Evolutionary conservation across 352 stramenopile species (phyloP).

Genomic region (Phytophthora podocarpi): DNA sequence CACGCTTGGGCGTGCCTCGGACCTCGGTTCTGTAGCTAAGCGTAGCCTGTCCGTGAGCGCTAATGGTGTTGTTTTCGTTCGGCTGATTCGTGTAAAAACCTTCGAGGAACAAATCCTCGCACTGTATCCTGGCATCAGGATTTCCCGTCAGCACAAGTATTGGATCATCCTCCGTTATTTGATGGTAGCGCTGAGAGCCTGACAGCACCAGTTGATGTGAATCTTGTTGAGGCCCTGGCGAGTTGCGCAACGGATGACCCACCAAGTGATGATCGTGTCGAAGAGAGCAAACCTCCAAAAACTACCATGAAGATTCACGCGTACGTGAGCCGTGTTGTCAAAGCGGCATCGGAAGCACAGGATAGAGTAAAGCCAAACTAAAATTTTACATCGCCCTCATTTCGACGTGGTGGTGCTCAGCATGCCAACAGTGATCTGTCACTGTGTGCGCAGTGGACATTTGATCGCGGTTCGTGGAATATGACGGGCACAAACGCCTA

Average conservation of each 20-base stretch:
- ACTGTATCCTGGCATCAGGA: neutral
- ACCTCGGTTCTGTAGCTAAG: conserved; percentile 16
- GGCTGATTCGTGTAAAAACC: conserved; percentile 6
- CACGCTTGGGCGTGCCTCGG: too few species aligned
- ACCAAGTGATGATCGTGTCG: neutral
- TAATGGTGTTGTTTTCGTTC: conserved; percentile 12
- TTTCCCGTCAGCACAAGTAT: too few species aligned
- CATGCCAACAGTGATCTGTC: conserved; percentile 2
- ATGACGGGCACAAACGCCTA: conserved; percentile 5
- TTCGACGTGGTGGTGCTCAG: neutral
- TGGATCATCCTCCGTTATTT: neutral
- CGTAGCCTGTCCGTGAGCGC: conserved; percentile 12
- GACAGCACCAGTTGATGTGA: neutral
- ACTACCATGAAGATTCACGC: conserved; percentile 2
- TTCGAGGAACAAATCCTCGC: neutral
- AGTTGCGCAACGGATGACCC: neutral
- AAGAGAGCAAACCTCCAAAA: neutral
- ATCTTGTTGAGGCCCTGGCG: neutral
- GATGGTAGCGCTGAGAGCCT: neutral
- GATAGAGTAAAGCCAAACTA: neutral
- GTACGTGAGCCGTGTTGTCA: conserved; percentile 2
- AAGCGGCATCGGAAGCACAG: neutral
- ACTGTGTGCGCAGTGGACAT: conserved; percentile 7
- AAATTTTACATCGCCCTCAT: neutral
- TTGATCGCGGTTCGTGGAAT: conserved; percentile 14